These are phyloP conservation scores for Boechera retrofracta DNA, from an alignment of 345 rosid genomes.

Conservation along the genomic window DNA sequence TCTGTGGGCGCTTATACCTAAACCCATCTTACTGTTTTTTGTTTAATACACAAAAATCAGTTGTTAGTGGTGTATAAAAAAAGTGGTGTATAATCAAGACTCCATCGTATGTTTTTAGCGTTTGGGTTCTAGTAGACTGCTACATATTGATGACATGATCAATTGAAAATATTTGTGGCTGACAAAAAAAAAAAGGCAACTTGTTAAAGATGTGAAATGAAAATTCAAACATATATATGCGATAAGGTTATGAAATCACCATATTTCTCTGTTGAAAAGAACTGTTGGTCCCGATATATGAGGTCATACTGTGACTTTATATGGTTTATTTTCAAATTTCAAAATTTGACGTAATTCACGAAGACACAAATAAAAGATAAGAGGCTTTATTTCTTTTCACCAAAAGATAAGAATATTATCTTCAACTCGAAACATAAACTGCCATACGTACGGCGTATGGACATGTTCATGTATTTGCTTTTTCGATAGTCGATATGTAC, in stretches of 20 bases:
- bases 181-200: not conserved
- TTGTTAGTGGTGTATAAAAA: not conserved
- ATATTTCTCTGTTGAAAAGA: conserved; percentile 7
- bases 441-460: not conserved
- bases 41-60: not conserved
- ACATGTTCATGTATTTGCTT: conserved; percentile 17
- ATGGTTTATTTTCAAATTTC: conserved; percentile 1
- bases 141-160: not conserved
- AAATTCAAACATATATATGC: conserved; percentile 15
- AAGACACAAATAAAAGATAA: conserved; percentile 15
- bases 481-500: not conserved
- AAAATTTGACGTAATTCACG: conserved; percentile 10
- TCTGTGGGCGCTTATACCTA: conserved; percentile 19
- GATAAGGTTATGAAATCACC: conserved; percentile 18
- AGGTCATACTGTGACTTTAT: conserved; percentile 23
- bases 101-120: not conserved
- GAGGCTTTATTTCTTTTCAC: not conserved
- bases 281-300: not conserved
- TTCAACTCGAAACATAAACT: not conserved
- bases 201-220: not conserved
- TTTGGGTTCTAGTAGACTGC: not conserved
- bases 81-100: not conserved
- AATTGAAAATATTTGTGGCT: not conserved
- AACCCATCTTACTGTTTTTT: not conserved
- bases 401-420: conserved; percentile 19